These are phyloP conservation scores for Suhomyces terraborum DNA, from an alignment of 1,139 yeast genomes.

Conservation along the genomic window DNA sequence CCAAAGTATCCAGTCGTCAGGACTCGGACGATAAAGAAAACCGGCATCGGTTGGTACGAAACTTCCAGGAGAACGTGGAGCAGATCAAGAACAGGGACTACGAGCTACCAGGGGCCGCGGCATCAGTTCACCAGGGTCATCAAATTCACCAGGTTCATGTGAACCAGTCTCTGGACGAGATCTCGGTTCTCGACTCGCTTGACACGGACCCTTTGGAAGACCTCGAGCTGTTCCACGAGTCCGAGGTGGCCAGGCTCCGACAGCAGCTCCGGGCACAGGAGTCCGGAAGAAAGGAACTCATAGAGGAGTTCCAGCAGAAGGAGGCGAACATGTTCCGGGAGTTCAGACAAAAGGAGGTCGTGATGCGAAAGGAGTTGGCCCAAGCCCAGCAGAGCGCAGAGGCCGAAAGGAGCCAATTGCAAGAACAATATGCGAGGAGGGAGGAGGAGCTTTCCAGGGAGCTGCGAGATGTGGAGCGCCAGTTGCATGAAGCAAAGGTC, in stretches of 20 bases:
- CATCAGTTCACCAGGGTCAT: no score
- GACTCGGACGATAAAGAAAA: conserved; percentile 12
- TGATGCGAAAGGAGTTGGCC: conserved; percentile 6
- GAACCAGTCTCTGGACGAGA: conserved; percentile 1
- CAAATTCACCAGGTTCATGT: conserved; percentile 1
- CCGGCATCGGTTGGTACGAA: conserved; percentile 13
- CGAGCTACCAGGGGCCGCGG: conserved; percentile 14
- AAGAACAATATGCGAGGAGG: no score
- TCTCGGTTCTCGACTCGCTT: conserved; percentile 4
- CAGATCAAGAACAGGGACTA: conserved; percentile 18
- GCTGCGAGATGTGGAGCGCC: neutral
- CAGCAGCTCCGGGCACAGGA: conserved; percentile 13
- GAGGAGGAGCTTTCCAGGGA: no score
- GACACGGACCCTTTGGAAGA: conserved; percentile 5
- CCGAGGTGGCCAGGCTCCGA: conserved; percentile 3
- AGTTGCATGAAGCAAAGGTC: neutral
- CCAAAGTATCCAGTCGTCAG: neutral
- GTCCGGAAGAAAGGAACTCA: conserved; percentile 15
- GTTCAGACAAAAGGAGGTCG: conserved; percentile 7
- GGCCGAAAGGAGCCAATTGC: neutral
- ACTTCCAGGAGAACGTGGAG: conserved; percentile 18
- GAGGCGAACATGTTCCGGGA: conserved; percentile 15
- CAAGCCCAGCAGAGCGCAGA: neutral
- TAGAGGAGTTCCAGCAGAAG: conserved; percentile 19
- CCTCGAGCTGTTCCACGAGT: neutral